phyloP scores from a whole-genome alignment of 805 yeast species.

The Starmerella sp. region DNA sequence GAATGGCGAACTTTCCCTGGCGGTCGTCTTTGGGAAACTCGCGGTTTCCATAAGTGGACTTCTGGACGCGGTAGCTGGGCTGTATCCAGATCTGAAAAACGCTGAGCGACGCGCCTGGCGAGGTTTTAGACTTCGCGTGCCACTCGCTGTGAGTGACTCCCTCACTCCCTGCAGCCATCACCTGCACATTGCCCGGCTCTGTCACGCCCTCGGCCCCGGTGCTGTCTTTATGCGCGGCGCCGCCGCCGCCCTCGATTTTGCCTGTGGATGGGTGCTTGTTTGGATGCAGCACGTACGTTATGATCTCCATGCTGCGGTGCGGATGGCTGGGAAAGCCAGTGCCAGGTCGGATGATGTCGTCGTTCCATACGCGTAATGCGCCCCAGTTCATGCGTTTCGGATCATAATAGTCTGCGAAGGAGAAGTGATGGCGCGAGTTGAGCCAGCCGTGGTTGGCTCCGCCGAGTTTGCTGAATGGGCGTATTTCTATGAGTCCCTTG shows the following conservation, averaged over 20 bases:
- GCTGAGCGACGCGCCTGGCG: not conserved
- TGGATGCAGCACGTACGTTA: constrained; percentile 9
- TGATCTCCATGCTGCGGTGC: constrained; percentile 19
- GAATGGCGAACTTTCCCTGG: constrained; percentile 7
- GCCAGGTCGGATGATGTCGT: constrained; percentile 15
- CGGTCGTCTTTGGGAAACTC: constrained; percentile 10
- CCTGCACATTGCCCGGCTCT: constrained; percentile 19
- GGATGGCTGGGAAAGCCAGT: constrained; percentile 20
- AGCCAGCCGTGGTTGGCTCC: constrained; percentile 19
- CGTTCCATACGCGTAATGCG: constrained; percentile 17
- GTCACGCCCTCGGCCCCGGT: constrained; percentile 16
- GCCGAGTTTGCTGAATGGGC: constrained; percentile 16
- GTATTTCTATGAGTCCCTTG: constrained; percentile 4
- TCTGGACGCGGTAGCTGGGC: constrained; percentile 11
- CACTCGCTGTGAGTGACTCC: constrained; percentile 19
- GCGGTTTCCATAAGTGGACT: constrained; percentile 12
- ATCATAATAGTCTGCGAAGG: constrained; percentile 18
- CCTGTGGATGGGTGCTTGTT: constrained; percentile 13
- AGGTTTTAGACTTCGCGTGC: constrained; percentile 5
- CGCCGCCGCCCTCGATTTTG: constrained; percentile 15
- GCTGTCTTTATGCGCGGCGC: constrained; percentile 17
- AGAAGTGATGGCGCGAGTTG: constrained; percentile 17
- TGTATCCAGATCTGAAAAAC: constrained; percentile 14
- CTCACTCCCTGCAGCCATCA: constrained; percentile 17
- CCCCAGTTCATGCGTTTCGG: constrained; percentile 20